These are phyloP conservation scores for Patellaria atrata DNA, from an alignment of 495 filamentous ascomycete genomes.

Conservation along the genomic window DNA sequence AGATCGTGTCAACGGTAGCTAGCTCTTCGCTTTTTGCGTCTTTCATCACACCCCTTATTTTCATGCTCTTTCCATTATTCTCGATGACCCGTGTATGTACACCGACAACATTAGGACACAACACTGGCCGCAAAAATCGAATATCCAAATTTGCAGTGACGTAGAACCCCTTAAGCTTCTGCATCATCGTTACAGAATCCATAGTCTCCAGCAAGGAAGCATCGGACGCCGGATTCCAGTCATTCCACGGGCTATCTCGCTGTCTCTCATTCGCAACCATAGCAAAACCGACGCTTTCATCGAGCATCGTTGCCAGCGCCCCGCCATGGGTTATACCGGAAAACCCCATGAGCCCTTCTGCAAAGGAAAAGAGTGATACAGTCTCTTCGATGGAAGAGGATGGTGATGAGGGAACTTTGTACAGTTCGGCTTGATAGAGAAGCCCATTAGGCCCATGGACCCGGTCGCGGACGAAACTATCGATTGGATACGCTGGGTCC, in stretches of 20 bases:
- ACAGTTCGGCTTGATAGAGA: constrained; percentile 7
- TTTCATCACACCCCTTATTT: constrained; percentile 8
- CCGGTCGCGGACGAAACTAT: constrained; percentile 7
- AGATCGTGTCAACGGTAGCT: constrained; percentile 7
- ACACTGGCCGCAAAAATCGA: constrained; percentile 11
- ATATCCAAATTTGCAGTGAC: constrained; percentile 13
- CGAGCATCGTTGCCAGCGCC: constrained; percentile 12
- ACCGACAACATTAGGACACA: constrained; percentile 9
- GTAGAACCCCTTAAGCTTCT: constrained; percentile 8
- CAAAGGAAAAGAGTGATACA: constrained; percentile 6
- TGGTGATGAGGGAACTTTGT: constrained; percentile 4
- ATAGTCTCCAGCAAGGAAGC: too few relatives aligned
- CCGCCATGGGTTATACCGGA: constrained; percentile 12
- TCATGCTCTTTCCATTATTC: constrained; percentile 8
- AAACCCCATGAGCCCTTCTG: constrained; percentile 8
- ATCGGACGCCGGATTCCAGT: not conserved
- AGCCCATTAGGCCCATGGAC: constrained; percentile 7
- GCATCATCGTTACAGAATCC: not conserved
- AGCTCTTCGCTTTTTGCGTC: constrained; percentile 6
- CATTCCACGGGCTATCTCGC: not conserved
- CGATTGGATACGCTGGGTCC: not conserved
- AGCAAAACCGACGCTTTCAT: constrained; percentile 10
- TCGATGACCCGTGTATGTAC: constrained; percentile 11
- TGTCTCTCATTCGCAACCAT: constrained; percentile 9
- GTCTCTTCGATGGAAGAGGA: constrained; percentile 2